phyloP scores from a whole-genome alignment of 306 rosid species.

The Carpinus viminea region DNA sequence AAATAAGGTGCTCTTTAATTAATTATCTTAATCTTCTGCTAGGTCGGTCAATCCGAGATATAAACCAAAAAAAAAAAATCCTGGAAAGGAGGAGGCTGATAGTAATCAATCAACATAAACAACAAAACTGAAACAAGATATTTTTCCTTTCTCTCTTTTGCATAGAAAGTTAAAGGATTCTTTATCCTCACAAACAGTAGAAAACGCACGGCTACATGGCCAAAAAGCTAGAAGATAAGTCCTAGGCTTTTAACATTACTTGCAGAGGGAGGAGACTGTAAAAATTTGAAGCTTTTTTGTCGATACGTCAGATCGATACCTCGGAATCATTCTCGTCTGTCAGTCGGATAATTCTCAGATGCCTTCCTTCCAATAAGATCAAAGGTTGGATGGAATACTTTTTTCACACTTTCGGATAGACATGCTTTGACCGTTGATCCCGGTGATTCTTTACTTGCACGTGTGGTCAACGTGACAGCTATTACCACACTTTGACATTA shows the following conservation, averaged over 20 bases:
- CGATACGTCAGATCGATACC: too few species aligned
- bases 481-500: not conserved
- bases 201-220: too few species aligned
- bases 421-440: slow-evolving; percentile 20
- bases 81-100: too few species aligned
- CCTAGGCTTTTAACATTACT: not conserved
- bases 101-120: too few species aligned
- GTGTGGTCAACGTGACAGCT: slow-evolving; percentile 28
- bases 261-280: not conserved
- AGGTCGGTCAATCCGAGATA: too few species aligned
- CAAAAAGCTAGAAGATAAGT: not conserved
- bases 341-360: not conserved
- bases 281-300: not conserved
- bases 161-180: not conserved
- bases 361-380: not conserved
- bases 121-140: too few species aligned
- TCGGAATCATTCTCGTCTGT: slow-evolving; percentile 17
- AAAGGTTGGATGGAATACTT: not conserved
- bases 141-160: too few species aligned
- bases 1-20: too few species aligned
- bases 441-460: slow-evolving; percentile 28
- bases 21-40: too few species aligned
- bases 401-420: slow-evolving; percentile 7
- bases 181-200: not conserved
- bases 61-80: too few species aligned